Base-by-base conservation (phyloP, 2,329 filamentous ascomycete genomes). In the Alternaria ethzedia region DNA sequence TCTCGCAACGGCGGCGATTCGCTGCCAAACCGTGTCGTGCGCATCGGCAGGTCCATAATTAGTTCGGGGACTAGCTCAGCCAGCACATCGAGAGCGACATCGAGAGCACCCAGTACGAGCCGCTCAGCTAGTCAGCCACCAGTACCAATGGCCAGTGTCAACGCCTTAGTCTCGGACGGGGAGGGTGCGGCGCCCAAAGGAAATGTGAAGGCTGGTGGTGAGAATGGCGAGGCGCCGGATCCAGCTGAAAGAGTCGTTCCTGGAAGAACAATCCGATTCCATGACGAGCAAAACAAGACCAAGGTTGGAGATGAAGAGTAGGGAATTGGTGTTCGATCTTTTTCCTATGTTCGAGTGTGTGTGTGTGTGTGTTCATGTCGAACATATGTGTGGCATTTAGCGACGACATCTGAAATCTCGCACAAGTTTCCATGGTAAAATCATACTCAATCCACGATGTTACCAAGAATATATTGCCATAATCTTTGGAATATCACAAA, bases 11-110 rank as follows among this genome's bases (percentile, higher is more conserved):
- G 64, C 2, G 68, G 67, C 17, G 71, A 72, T 49, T 63, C 67
- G 8, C 61, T 78, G 8, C 77, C 75, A 0, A 70, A 68, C 13
- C 69, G 73, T 5, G 72, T 80, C 13, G 73, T 74, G 41, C 73
- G 75, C 20, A 80, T 81, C 52, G 79, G 79, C 15, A 71, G 78
- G 11, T 72, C 73, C 3, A 68, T 79, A 32, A 78, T 80, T n/a
- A 65, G 67, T 2, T 74, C 67, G 12, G 71, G 67, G 23, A 64
- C 60, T 4, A 57, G 15, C 17, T 69, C 69, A 5, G 57, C 47
- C 2, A 65, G 45, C 11, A 20, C 45, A 28, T 60, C 56, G 7
- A 59, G 61, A n/a, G 45, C 51, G 5, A 20, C 45, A 28, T 60
- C 56, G 3, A 59, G 61, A n/a, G 45, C 51, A 20, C 20, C 50